Evolutionary conservation across 139 green algal species (phyloP), one percentile per base, ranked within the genome.

Genomic region (Diplosphaera chodatii): DNA sequence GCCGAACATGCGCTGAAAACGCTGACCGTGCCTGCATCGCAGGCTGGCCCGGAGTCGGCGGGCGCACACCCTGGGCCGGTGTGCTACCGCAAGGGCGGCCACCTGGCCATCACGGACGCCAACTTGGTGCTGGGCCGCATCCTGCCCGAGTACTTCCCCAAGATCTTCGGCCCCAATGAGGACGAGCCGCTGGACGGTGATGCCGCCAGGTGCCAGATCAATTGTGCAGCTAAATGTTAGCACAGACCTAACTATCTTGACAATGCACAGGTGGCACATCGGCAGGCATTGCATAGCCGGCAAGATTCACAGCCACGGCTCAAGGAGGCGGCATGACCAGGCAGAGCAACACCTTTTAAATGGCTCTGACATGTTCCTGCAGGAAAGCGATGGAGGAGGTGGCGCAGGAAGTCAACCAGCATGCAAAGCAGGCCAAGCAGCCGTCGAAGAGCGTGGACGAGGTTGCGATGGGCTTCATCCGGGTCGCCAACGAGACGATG

Each of bases 401-500:
- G 16, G 69, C 85, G 0, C 64, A 74, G 0, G 40, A 88, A 33
- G 81, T 96, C 15, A 94, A 95, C 64, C 71, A 40, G 18, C 41
- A 85, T 28, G 84, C 78, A n/a, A 73, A 41, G 20, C 32, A 70
- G 4, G 69, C 70, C 0, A 79, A 68, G 23, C 81, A 74, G 41
- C 69, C 86, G 0, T n/a, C 68, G 32, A 92, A 91, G 77, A 84
- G 32, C 34, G 55, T 87, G 3, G 88, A 96, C 37, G 86, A 94
- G 76, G 87, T 89, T 63, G 90, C 91, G 21, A 90, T 95, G 90
- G 91, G 94, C 1, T 99, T 96, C 68, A 70, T 99, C 21, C 40
- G 70, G 1, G 94, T 99, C 34, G 94, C 94, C n/a, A 98, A 98
- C 69, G 94, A 99, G 82, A 84, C 93, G 16, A 99, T 99, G 94